Percentiles rank a stretch among this genome's conserved stretches.
Evolutionary conservation across 2,329 filamentous ascomycete genomes (phyloP).

Genomic region (Sodiomyces alkalinus): DNA sequence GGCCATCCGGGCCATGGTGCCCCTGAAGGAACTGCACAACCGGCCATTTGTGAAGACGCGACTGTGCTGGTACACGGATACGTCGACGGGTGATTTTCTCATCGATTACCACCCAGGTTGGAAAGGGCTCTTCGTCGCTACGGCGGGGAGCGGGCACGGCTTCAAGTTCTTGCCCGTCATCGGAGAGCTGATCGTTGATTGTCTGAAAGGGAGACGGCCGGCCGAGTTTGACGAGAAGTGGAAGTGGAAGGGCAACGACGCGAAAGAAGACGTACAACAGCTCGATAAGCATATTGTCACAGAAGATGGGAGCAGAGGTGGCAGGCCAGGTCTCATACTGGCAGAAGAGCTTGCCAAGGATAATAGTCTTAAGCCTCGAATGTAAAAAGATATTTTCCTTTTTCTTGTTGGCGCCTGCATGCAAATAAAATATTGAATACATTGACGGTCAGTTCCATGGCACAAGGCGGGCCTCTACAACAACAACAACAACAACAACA

Average conservation of each 20-base stretch:
- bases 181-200: constrained; percentile 44
- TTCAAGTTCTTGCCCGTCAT: constrained; percentile 58
- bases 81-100: constrained; percentile 55
- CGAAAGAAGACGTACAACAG: constrained; percentile 20
- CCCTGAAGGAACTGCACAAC: constrained; percentile 35
- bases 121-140: constrained; percentile 42
- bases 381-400: too few relatives aligned
- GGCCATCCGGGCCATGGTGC: constrained; percentile 45
- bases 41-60: constrained; percentile 47
- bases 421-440: too few relatives aligned
- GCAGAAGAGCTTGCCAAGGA: constrained; percentile 22
- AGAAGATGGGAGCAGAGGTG: constrained; percentile 38
- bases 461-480: too few relatives aligned
- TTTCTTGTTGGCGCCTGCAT: too few relatives aligned
- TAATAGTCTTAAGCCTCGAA: too few relatives aligned
- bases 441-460: too few relatives aligned
- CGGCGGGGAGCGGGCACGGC: constrained; percentile 48
- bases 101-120: constrained; percentile 52
- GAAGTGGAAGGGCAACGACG: constrained; percentile 42
- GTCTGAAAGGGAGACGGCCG: constrained; percentile 29
- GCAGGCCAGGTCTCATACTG: constrained; percentile 28
- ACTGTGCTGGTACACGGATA: constrained; percentile 67
- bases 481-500: too few relatives aligned
- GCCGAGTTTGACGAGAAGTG: constrained; percentile 40
- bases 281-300: constrained; percentile 26